A percentile compares a stretch with the other conserved stretches of the same genome.
phyloP scores from a whole-genome alignment of 129 eudicot species.

The Apium graveolens region DNA sequence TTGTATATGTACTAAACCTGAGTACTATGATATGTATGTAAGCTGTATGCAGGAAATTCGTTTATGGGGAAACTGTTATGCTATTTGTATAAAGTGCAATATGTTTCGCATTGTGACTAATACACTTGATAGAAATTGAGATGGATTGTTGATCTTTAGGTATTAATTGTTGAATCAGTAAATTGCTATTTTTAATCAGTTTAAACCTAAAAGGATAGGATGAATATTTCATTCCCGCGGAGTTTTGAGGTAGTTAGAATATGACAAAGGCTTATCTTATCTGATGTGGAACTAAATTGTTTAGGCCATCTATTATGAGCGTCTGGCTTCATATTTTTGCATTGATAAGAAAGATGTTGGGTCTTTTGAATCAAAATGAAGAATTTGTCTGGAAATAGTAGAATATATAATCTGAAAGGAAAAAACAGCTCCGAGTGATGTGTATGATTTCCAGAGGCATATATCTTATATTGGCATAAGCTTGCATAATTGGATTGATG shows the following conservation, averaged over 20 bases:
- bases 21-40: background rate
- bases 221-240: background rate
- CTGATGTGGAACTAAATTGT: background rate
- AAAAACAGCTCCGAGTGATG: background rate
- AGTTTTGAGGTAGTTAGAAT: background rate
- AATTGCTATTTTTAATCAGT: background rate
- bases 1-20: background rate
- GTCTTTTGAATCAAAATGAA: background rate
- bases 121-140: background rate
- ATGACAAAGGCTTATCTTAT: background rate
- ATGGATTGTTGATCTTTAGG: background rate
- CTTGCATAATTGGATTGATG: background rate
- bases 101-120: background rate
- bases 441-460: background rate
- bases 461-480: background rate
- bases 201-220: background rate
- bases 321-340: background rate
- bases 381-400: background rate
- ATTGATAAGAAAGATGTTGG: background rate
- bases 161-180: background rate
- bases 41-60: background rate
- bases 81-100: background rate
- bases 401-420: background rate
- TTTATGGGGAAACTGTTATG: background rate
- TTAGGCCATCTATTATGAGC: background rate